Percentiles rank a stretch among this genome's conserved stretches.
These are phyloP conservation scores for Phialophora expanda DNA, from an alignment of 2,329 filamentous ascomycete species.

Conservation along the genomic window DNA sequence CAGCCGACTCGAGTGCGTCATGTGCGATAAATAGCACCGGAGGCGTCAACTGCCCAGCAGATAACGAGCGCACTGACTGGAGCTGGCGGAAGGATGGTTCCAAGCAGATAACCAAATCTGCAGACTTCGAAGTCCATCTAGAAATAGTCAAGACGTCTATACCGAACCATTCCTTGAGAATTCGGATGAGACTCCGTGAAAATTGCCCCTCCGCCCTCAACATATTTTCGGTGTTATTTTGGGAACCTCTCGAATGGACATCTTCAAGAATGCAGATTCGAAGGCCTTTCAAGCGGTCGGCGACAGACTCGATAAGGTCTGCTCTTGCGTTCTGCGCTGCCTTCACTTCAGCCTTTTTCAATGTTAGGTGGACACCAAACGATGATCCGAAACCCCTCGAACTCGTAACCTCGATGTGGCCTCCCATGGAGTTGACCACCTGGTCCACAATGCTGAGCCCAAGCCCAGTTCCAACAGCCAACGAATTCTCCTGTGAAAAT, in stretches of 20 bases:
- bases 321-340: neutral
- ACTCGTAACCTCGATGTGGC: constrained; percentile 42
- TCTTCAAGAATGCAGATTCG: constrained; percentile 40
- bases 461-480: constrained; percentile 63
- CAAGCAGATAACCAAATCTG: constrained; percentile 21
- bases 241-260: constrained; percentile 1
- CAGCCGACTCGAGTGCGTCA: constrained; percentile 19
- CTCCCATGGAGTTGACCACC: constrained; percentile 41
- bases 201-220: constrained; percentile 7
- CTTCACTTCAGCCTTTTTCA: neutral
- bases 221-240: constrained; percentile 2
- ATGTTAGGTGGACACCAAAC: constrained; percentile 20
- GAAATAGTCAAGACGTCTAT: constrained; percentile 4
- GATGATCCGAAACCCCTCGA: constrained; percentile 40
- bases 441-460: constrained; percentile 63
- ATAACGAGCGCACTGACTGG: constrained; percentile 7
- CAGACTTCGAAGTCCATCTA: neutral
- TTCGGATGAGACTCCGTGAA: constrained; percentile 2
- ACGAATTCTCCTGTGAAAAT: constrained; percentile 64
- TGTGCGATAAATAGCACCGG: constrained; percentile 14
- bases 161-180: constrained; percentile 17
- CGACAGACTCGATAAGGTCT: constrained; percentile 1
- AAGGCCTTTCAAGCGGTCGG: constrained; percentile 42
- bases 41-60: neutral
- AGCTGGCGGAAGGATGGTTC: constrained; percentile 18